phyloP scores from a whole-genome alignment of 345 rosid species.

The Citrus cavaleriei region DNA sequence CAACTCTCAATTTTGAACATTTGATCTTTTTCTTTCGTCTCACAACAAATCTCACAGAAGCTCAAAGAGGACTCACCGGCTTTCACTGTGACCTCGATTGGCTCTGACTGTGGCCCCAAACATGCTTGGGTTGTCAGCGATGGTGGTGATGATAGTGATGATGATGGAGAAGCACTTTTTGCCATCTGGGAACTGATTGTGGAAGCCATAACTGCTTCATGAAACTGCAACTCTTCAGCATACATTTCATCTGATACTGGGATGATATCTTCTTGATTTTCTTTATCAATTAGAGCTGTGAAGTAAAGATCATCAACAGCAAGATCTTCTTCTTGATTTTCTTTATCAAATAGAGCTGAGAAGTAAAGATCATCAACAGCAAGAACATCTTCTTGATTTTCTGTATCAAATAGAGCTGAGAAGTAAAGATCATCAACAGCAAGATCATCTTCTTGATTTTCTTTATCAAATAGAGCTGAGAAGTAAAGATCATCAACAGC shows the following conservation, averaged over 20 bases:
- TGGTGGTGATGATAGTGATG: neutral
- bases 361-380: too few species aligned
- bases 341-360: too few species aligned
- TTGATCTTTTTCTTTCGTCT: conserved; percentile 32
- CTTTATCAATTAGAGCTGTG: conserved; percentile 6
- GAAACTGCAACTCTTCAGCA: conserved; percentile 29
- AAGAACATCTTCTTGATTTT: too few species aligned
- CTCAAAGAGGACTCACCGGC: conserved; percentile 27
- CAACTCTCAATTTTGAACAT: conserved; percentile 41
- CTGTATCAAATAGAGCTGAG: too few species aligned
- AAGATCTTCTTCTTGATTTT: neutral
- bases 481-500: too few species aligned
- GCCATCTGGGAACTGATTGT: neutral
- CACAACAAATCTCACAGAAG: conserved; percentile 56
- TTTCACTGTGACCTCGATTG: neutral
- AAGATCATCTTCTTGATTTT: too few species aligned
- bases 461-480: too few species aligned
- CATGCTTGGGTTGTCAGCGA: neutral
- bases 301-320: conserved; percentile 25
- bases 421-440: too few species aligned
- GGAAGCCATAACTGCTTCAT: conserved; percentile 24
- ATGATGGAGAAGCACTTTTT: neutral
- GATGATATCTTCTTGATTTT: neutral
- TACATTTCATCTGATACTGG: conserved; percentile 25
- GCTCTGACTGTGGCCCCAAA: neutral